These are phyloP conservation scores for Collybiopsis confluens DNA, from an alignment of 768 basidiomycete species.

Conservation along the genomic window DNA sequence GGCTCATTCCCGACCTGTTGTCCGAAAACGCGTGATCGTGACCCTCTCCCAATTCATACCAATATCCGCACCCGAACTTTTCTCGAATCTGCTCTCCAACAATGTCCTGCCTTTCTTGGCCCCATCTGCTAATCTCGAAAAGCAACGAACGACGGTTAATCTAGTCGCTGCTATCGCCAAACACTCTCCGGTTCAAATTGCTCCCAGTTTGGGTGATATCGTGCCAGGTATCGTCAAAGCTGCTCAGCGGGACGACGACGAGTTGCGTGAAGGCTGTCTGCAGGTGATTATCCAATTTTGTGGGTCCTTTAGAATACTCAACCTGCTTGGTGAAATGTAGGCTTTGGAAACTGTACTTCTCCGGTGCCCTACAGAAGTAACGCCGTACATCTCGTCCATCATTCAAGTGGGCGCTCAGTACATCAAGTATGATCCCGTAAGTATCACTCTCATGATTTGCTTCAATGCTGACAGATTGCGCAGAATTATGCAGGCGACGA, in stretches of 20 bases:
- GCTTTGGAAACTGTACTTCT: slow-evolving; percentile 84
- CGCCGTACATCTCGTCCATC: slow-evolving; percentile 65
- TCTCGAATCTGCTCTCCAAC: slow-evolving; percentile 53
- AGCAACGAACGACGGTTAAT: slow-evolving; percentile 74
- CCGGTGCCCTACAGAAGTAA: slow-evolving; percentile 79
- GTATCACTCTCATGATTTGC: slow-evolving; percentile 18
- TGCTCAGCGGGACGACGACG: slow-evolving; percentile 73
- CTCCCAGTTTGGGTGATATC: slow-evolving; percentile 54
- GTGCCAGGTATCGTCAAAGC: slow-evolving; percentile 71
- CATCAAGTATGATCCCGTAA: slow-evolving; percentile 92
- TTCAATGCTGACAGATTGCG: neutral
- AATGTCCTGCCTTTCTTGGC: slow-evolving; percentile 59
- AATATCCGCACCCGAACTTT: slow-evolving; percentile 59
- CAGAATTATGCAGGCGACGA: slow-evolving; percentile 50
- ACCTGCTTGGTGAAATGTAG: slow-evolving; percentile 28
- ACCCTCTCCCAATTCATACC: slow-evolving; percentile 84
- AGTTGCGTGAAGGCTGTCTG: slow-evolving; percentile 73
- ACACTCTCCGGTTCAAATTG: slow-evolving; percentile 64
- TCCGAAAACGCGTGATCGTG: slow-evolving; percentile 88
- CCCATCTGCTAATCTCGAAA: slow-evolving; percentile 51
- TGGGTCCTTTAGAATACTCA: neutral
- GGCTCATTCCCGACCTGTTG: slow-evolving; percentile 73
- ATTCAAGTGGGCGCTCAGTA: slow-evolving; percentile 68
- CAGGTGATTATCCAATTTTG: slow-evolving; percentile 43
- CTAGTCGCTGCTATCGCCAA: slow-evolving; percentile 78